Evolutionary conservation across 345 rosid species (phyloP).

Genomic region (Nasturtium officinale): DNA sequence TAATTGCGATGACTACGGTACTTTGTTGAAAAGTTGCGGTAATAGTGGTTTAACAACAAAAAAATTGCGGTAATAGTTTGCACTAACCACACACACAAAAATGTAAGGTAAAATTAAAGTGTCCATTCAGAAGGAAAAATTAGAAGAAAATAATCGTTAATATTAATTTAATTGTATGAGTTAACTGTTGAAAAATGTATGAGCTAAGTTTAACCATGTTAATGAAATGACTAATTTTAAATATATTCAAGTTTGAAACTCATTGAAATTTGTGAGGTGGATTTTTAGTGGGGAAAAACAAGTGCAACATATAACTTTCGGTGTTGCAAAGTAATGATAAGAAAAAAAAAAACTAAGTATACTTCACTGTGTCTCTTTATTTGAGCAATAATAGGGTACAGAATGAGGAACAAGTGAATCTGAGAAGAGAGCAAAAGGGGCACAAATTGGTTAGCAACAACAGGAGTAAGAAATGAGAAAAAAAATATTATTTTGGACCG

Average conservation of each 20-base stretch:
- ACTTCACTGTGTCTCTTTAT: neutral
- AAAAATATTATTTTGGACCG: slow-evolving; percentile 10
- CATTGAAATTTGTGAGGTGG: slow-evolving; percentile 5
- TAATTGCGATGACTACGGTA: slow-evolving; percentile 2
- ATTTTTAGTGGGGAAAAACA: slow-evolving; percentile 6
- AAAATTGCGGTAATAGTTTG: neutral
- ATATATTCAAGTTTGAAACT: neutral
- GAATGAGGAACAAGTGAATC: slow-evolving; percentile 16
- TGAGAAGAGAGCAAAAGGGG: neutral
- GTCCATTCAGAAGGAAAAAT: neutral
- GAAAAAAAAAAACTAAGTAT: neutral
- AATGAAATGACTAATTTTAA: neutral
- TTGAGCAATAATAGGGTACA: slow-evolving; percentile 4
- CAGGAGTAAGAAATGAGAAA: too few species aligned
- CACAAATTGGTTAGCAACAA: slow-evolving; percentile 11
- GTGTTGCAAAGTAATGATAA: slow-evolving; percentile 33
- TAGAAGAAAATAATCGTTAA: neutral
- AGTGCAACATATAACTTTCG: slow-evolving; percentile 28
- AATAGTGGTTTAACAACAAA: neutral
- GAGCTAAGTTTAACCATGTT: neutral
- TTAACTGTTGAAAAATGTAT: neutral
- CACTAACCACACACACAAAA: neutral
- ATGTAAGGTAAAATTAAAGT: neutral
- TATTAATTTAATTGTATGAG: neutral
- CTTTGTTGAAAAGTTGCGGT: slow-evolving; percentile 10